phyloP scores from a whole-genome alignment of 192 early-diverging fungal species.

The Gamsiella multidivaricata region DNA sequence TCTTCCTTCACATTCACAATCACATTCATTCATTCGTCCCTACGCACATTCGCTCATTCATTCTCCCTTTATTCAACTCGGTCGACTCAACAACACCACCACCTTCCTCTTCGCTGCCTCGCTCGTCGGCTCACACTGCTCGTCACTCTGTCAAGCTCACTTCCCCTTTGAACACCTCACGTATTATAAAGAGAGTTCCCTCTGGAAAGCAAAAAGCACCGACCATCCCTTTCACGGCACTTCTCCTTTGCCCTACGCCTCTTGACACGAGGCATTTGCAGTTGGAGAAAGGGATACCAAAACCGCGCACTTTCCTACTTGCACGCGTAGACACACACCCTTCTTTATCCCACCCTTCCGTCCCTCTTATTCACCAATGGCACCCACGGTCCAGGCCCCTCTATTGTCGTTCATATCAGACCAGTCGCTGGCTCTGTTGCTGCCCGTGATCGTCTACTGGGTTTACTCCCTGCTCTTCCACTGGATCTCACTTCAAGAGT shows the following conservation, averaged over 20 bases:
- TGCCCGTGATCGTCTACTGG: conserved; percentile 77
- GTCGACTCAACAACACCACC: neutral
- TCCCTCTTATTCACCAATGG: conserved; percentile 19
- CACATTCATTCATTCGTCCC: neutral
- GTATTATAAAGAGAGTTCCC: neutral
- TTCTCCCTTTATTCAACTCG: neutral
- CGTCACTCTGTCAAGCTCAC: neutral
- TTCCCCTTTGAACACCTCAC: neutral
- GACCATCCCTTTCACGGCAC: conserved; percentile 3
- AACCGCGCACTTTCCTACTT: neutral
- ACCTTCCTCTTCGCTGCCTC: neutral
- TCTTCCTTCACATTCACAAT: neutral
- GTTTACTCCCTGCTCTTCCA: conserved; percentile 74
- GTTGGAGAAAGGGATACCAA: too few relatives aligned
- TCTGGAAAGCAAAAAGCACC: conserved; percentile 7
- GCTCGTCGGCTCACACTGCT: neutral
- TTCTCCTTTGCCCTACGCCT: too few relatives aligned
- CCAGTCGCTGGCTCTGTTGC: conserved; percentile 60
- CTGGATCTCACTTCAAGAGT: conserved; percentile 66
- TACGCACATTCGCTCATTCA: neutral
- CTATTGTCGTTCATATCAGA: conserved; percentile 60
- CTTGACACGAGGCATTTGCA: too few relatives aligned
- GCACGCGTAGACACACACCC: neutral
- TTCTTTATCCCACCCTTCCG: neutral
- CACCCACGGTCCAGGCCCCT: conserved; percentile 50